A percentile compares a stretch with the other conserved stretches of the same genome.
These are phyloP conservation scores for Tricharina praecox DNA, from an alignment of 495 filamentous ascomycete species.

Conservation along the genomic window DNA sequence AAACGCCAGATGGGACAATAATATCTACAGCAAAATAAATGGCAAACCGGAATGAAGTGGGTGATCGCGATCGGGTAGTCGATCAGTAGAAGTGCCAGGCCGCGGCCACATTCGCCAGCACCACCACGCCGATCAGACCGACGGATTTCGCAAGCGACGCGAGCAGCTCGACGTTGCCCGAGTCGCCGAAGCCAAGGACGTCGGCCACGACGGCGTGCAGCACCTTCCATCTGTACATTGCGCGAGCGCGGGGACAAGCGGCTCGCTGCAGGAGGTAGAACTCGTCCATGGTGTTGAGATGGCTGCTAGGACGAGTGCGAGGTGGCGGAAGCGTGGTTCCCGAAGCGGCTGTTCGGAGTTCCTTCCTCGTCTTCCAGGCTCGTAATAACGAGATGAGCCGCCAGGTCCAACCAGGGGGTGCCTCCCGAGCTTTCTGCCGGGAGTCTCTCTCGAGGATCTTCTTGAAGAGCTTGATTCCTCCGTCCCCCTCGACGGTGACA, in stretches of 20 bases:
- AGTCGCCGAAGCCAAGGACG: slow-evolving; percentile 21
- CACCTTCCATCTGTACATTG: slow-evolving; percentile 11
- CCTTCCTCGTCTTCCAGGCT: slow-evolving; percentile 15
- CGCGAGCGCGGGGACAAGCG: background rate
- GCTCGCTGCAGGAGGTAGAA: slow-evolving; percentile 10
- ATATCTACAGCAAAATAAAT: too few relatives aligned
- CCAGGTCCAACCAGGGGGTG: slow-evolving; percentile 17
- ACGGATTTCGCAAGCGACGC: slow-evolving; percentile 12
- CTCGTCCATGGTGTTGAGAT: slow-evolving; percentile 17
- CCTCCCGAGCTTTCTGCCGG: slow-evolving; percentile 1
- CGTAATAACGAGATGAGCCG: slow-evolving; percentile 13
- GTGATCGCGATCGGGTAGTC: too few relatives aligned
- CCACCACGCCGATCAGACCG: slow-evolving; percentile 11
- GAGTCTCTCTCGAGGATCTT: slow-evolving; percentile 10
- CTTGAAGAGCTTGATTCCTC: slow-evolving; percentile 12
- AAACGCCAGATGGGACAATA: too few relatives aligned
- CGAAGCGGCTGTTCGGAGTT: slow-evolving; percentile 10
- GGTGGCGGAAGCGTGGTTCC: slow-evolving; percentile 9
- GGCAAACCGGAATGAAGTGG: too few relatives aligned
- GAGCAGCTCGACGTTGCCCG: slow-evolving; percentile 20
- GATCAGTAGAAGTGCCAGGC: background rate
- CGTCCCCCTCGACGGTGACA: slow-evolving; percentile 16
- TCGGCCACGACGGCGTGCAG: slow-evolving; percentile 19
- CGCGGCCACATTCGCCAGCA: background rate
- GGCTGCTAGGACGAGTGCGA: slow-evolving; percentile 6